Percentiles rank a stretch among this genome's conserved stretches.
Conservation (phyloP, 352 stramenopile species). For the Blastocystis sp. region DNA sequence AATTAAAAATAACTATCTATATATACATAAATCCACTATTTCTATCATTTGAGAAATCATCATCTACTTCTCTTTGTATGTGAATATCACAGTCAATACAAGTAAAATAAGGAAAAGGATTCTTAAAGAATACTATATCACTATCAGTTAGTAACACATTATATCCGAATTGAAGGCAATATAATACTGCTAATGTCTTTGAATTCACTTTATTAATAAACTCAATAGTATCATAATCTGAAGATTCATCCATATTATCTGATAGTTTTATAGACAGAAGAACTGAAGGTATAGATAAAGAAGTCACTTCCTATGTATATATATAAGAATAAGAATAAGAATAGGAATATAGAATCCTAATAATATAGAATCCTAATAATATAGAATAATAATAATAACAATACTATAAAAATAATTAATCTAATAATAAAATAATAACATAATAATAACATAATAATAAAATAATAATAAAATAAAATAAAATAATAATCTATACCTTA, state of each 20-base stretch:
- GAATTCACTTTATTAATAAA: constrained; percentile 33
- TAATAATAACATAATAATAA: no score
- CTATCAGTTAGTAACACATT: constrained; percentile 31
- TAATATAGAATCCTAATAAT: no score
- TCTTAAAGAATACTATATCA: constrained; percentile 29
- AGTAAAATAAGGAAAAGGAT: constrained; percentile 24
- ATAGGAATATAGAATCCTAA: no score
- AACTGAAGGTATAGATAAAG: constrained; percentile 26
- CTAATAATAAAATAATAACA: no score
- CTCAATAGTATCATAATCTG: constrained; percentile 6
- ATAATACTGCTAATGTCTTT: constrained; percentile 27
- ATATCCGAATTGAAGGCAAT: constrained; percentile 16
- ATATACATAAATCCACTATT: constrained; percentile 29
- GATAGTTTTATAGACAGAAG: constrained; percentile 1
- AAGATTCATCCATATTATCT: constrained; percentile 5
- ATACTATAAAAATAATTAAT: no score
- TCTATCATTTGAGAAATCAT: neutral
- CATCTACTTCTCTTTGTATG: constrained; percentile 22
- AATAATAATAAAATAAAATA: no score
- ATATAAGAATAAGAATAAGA: no score
- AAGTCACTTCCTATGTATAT: no score
- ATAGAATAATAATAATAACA: no score
- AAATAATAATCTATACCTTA: no score
- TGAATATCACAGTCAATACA: constrained; percentile 10
- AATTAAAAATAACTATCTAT: neutral